phyloP scores from a whole-genome alignment of 352 stramenopile species.

The Pythium oligandrum region DNA sequence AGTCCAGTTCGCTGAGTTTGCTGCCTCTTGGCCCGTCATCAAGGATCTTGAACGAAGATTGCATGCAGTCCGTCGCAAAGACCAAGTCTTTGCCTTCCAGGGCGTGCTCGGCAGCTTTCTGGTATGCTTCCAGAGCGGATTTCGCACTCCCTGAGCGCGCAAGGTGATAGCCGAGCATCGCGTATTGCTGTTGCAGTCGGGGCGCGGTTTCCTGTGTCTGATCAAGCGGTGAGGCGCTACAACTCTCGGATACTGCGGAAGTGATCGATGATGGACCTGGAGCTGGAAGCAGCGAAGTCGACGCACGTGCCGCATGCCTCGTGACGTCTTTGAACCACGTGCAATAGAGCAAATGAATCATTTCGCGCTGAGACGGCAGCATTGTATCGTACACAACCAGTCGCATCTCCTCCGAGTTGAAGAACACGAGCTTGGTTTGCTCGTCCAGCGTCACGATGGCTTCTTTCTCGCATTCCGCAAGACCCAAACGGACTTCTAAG shows the following conservation, averaged over 20 bases:
- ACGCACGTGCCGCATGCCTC: background rate
- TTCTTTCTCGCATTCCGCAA: conserved; percentile 25
- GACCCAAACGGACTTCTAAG: conserved; percentile 34
- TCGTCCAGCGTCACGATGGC: conserved; percentile 44
- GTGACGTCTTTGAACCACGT: conserved; percentile 43
- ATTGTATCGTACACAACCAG: conserved; percentile 64
- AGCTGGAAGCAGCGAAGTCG: background rate
- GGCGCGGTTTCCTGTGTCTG: background rate
- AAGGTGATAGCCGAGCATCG: conserved; percentile 62
- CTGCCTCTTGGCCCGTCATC: conserved; percentile 32
- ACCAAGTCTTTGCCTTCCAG: conserved; percentile 52
- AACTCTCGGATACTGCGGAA: background rate
- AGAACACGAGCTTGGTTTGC: conserved; percentile 53
- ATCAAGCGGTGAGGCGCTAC: background rate
- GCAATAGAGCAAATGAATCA: conserved; percentile 58
- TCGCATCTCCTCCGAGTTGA: conserved; percentile 63
- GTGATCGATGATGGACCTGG: background rate
- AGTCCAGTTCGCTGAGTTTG: conserved; percentile 54
- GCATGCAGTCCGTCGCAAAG: conserved; percentile 72
- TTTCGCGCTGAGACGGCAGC: conserved; percentile 57
- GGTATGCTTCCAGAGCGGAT: conserved; percentile 50
- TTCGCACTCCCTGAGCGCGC: conserved; percentile 51
- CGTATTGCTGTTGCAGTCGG: conserved; percentile 40
- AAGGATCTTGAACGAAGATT: conserved; percentile 65
- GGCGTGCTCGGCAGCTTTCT: conserved; percentile 49